Percentiles rank a stretch among this genome's conserved stretches.
These are phyloP conservation scores for Aureobasidium sp. DNA, from an alignment of 2,329 filamentous ascomycete genomes.

Conservation along the genomic window DNA sequence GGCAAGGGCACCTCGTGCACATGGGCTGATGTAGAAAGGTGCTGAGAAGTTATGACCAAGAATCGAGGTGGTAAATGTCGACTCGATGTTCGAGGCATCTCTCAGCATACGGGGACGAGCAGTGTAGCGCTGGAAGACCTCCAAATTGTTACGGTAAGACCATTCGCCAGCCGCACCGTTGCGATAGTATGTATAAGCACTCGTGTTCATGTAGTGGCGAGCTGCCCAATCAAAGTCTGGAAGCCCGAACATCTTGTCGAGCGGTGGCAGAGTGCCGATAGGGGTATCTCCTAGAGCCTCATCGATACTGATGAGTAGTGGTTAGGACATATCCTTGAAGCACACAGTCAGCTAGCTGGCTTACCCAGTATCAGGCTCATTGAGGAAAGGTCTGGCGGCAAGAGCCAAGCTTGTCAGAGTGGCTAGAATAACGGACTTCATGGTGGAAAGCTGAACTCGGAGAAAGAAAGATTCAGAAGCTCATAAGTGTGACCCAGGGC, in stretches of 20 bases:
- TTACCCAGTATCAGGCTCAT: constrained; percentile 30
- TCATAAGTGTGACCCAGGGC: not conserved
- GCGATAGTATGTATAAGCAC: constrained; percentile 25
- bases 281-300: constrained; percentile 21
- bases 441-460: not conserved
- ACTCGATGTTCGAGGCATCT: constrained; percentile 21
- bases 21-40: constrained; percentile 92
- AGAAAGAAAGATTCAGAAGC: not conserved
- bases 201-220: constrained; percentile 31
- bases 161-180: constrained; percentile 25
- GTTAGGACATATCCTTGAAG: not conserved
- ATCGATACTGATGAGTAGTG: constrained; percentile 22
- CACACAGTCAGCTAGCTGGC: not conserved
- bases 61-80: constrained; percentile 61
- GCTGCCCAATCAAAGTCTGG: constrained; percentile 33
- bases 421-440: constrained; percentile 5
- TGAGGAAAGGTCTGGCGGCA: constrained; percentile 29
- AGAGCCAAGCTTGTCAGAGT: constrained; percentile 19
- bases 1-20: constrained; percentile 85
- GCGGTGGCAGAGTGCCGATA: constrained; percentile 22
- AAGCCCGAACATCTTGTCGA: constrained; percentile 22
- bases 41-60: constrained; percentile 73
- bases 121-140: constrained; percentile 23
- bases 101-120: constrained; percentile 23
- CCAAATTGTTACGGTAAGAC: constrained; percentile 25